These are phyloP conservation scores for Phytophthora colocasiae DNA, from an alignment of 352 stramenopile genomes.

Conservation along the genomic window DNA sequence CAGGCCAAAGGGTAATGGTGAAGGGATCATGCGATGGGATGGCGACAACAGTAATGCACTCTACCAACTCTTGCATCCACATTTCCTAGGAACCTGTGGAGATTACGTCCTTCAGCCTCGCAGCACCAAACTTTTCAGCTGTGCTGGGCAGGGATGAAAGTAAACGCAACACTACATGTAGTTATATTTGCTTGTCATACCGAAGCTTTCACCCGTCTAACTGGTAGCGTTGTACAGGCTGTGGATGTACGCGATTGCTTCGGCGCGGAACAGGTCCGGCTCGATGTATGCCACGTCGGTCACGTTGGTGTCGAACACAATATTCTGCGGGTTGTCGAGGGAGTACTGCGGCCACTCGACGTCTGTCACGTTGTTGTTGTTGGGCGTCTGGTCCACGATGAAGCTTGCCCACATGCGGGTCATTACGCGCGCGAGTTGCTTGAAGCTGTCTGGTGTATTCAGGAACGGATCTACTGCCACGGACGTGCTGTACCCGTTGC, in stretches of 20 bases:
- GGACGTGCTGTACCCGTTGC: slow-evolving; percentile 34
- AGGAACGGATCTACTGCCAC: slow-evolving; percentile 34
- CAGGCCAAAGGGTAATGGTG: slow-evolving; percentile 6
- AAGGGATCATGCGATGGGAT: slow-evolving; percentile 18
- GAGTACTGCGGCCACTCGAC: slow-evolving; percentile 36
- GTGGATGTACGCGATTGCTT: slow-evolving; percentile 30
- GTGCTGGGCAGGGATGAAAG: background rate
- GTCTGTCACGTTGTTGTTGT: slow-evolving; percentile 18
- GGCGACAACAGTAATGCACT: background rate
- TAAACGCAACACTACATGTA: slow-evolving; percentile 3
- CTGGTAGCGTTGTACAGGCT: slow-evolving; percentile 19
- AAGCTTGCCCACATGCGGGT: slow-evolving; percentile 42
- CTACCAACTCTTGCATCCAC: background rate
- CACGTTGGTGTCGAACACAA: slow-evolving; percentile 35
- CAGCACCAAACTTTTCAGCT: background rate
- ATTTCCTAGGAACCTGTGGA: background rate
- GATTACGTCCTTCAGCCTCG: slow-evolving; percentile 1
- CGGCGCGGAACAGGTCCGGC: slow-evolving; percentile 29
- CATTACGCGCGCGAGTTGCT: slow-evolving; percentile 28
- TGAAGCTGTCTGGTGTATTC: slow-evolving; percentile 21
- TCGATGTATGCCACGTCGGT: slow-evolving; percentile 23
- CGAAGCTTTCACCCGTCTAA: background rate
- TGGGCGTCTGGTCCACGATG: slow-evolving; percentile 29
- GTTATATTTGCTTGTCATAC: slow-evolving; percentile 1
- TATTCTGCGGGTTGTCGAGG: slow-evolving; percentile 23